phyloP scores from a whole-genome alignment of 352 stramenopile species.

The Globisporangium heterothallicum region DNA sequence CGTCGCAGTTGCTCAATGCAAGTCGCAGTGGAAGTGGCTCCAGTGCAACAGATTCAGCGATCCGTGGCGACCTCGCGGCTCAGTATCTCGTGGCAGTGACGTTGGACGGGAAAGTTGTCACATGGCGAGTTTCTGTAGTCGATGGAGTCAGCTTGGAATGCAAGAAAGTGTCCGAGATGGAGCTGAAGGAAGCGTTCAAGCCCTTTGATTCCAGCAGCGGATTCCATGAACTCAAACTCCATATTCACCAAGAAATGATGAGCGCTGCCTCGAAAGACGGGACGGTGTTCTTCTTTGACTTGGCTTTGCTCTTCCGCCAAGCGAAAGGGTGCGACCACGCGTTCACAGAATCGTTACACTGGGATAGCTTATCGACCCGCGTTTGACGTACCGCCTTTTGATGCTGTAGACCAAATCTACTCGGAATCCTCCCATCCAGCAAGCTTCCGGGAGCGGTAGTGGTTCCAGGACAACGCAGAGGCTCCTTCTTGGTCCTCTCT shows the following conservation, averaged over 20 bases:
- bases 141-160: constrained; percentile 31
- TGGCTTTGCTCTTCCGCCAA: constrained; percentile 39
- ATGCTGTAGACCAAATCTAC: constrained; percentile 23
- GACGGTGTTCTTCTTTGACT: constrained; percentile 66
- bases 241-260: constrained; percentile 50
- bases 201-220: constrained; percentile 53
- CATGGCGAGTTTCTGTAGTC: constrained; percentile 39
- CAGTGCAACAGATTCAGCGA: constrained; percentile 7
- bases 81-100: constrained; percentile 42
- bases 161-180: constrained; percentile 49
- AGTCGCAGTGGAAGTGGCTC: constrained; percentile 27
- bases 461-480: constrained; percentile 36
- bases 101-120: constrained; percentile 53
- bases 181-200: constrained; percentile 54
- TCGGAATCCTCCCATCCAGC: constrained; percentile 39
- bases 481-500: constrained; percentile 40
- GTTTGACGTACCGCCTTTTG: no score
- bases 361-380: no score
- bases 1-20: constrained; percentile 30
- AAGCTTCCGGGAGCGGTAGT: constrained; percentile 45
- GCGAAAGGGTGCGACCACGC: constrained; percentile 51
- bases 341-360: no score
- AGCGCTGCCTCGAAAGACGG: constrained; percentile 54
- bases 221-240: constrained; percentile 57
- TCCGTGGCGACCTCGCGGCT: constrained; percentile 10